Percentiles rank a stretch among this genome's conserved stretches.
phyloP scores from a whole-genome alignment of 805 yeast genomes.

The Saturnispora mendoncae region DNA sequence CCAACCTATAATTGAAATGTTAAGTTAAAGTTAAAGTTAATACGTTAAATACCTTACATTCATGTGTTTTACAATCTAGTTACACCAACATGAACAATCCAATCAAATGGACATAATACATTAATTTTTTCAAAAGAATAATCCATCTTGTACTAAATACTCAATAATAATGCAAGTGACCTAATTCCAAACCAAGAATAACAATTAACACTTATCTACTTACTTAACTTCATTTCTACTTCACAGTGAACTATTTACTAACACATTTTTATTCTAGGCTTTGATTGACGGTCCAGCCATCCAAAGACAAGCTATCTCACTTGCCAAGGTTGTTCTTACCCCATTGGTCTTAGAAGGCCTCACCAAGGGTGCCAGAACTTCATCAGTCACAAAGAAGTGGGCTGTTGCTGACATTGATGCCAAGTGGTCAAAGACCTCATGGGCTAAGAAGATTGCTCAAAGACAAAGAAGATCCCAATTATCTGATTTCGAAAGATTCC shows the following conservation, averaged over 20 bases:
- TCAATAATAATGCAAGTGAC: too few relatives aligned
- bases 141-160: too few relatives aligned
- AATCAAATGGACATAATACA: too few relatives aligned
- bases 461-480: constrained; percentile 88
- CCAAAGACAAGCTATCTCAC: constrained; percentile 84
- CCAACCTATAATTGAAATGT: too few relatives aligned
- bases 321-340: constrained; percentile 86
- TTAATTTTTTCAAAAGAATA: too few relatives aligned
- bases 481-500: constrained; percentile 99
- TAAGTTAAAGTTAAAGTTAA: too few relatives aligned
- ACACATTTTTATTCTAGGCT: constrained; percentile 37
- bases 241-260: constrained; percentile 3
- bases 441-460: constrained; percentile 98
- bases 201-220: too few relatives aligned
- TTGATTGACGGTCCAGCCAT: constrained; percentile 96
- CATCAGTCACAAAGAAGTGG: constrained; percentile 86
- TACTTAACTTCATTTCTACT: too few relatives aligned
- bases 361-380: constrained; percentile 93
- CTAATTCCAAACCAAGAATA: too few relatives aligned
- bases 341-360: constrained; percentile 76
- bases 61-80: too few relatives aligned
- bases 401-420: constrained; percentile 77
- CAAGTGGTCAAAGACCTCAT: constrained; percentile 88
- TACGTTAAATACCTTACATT: too few relatives aligned
- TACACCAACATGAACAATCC: too few relatives aligned